Evolutionary conservation across 768 basidiomycete genomes (phyloP), one percentile per base, ranked within the genome.

Genomic region (Mycena metata): DNA sequence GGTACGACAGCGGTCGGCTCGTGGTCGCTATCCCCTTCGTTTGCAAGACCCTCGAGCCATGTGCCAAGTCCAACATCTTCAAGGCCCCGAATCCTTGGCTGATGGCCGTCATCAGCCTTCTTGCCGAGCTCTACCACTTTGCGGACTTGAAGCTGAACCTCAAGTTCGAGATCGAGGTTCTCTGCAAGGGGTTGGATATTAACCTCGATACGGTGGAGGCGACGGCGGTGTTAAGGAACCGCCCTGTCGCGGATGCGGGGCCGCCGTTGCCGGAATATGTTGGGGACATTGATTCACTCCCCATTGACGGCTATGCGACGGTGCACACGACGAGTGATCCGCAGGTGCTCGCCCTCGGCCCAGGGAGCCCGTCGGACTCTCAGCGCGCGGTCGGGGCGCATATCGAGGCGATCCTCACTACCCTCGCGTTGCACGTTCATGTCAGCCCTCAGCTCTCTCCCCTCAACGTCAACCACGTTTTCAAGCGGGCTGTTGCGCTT

Each of bases 31-130:
- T 99, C 64, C 96, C 98, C 0, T 99, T 99, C 78, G 95, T 99
- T 42, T 99, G 97, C 89, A 98, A 98, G 80, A 93, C 96, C 2
- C 87, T 99, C 51, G 94, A 96, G 77, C 94, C 94, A 51, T 96
- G 95, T 69, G 87, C 91, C 54, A 90, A 91, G 76, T 99, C 97
- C 36, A 91, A 85, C 71, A 93, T 99, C 30, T 99, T 99, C 88
- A 92, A 88, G 75, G 93, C 96, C 21, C 98, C 98, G 26, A 99
- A 98, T 78, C 98, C 98, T 2, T 99, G 98, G 98, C 81, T 99
- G 56, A 96, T 98, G 92, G 96, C 94, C 0, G 94, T 99, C 70
- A 85, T 99, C 74, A 90, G 92, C 71, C 85, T 99, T 47, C 88
- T 99, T 50, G 94, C 90, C 49, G 98, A 99, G 78, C 87, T 99